Evolutionary conservation across 2,329 filamentous ascomycete species (phyloP), one percentile per base, ranked within the genome.

Genomic region (Fusarium pseudocircinatum): DNA sequence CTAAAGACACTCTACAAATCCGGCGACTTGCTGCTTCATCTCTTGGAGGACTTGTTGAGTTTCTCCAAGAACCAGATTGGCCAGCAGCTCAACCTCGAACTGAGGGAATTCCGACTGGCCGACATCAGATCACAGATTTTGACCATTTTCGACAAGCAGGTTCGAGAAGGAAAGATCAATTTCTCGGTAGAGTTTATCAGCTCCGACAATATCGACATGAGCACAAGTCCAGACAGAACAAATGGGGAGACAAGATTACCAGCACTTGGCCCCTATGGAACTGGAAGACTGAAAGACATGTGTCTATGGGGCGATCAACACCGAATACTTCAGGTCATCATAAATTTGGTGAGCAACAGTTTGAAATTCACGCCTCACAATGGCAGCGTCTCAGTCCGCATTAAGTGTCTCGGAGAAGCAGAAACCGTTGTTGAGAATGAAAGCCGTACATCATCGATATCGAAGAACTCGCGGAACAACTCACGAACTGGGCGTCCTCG

Each of bases 31-130:
- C 83, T 98, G 13, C 85, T 97, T 6, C 95, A 97, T 78, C 87
- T 98, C 4, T 85, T 98, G 13, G 96, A 96, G 44, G 95, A 98
- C 83, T 86, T 98, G 8, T 84, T 98, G 43, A 97, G 94, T 40
- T 98, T 98, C 82, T 96, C 94, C 79, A 97, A 97, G 82, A 97
- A 98, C 78, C 94, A 97, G 81, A 95, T 97, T 57, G 95, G 94
- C 6, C 93, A 97, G 76, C 91, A 95, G 70, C 85, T 97, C 47
- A 92, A 86, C 44, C 85, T 97, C 2, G 94, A 97, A 75, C 92
- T 97, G 79, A 93, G 90, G 69, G 95, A 97, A 76, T 98, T 98
- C 77, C 87, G 92, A 14, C 80, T 98, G 34, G 91, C 91, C n/a
- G 95, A 98, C 72, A 90, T 97, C 70, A 91, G 91, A 70, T 92